phyloP scores from a whole-genome alignment of 306 rosid species.

The Acacia acuminata region DNA sequence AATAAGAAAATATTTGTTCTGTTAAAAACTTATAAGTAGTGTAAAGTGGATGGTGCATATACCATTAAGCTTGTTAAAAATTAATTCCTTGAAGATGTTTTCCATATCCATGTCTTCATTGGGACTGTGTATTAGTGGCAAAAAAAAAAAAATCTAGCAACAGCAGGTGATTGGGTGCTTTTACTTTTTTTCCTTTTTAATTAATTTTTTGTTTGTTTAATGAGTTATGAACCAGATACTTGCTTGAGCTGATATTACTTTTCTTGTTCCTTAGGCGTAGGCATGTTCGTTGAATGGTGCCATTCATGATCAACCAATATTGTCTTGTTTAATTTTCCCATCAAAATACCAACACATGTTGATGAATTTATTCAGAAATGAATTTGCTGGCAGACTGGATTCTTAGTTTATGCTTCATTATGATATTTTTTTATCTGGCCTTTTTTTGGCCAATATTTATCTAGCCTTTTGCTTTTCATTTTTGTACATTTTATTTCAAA shows the following conservation, averaged over 20 bases:
- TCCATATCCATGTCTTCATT: conserved; percentile 8
- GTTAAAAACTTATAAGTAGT: not conserved
- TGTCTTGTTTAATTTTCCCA: not conserved
- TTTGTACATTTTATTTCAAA: conserved; percentile 27
- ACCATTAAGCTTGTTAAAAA: conserved; percentile 3
- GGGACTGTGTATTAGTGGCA: not conserved
- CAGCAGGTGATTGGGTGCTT: conserved; percentile 14
- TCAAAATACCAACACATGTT: not conserved
- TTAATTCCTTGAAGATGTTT: conserved; percentile 11
- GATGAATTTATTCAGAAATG: conserved; percentile 13
- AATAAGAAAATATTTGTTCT: conserved; percentile 11
- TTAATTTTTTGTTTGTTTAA: not conserved
- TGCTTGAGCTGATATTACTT: not conserved
- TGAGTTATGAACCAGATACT: conserved; percentile 2
- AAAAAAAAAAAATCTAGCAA: not conserved
- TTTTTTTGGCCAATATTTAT: not conserved
- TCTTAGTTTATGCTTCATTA: conserved; percentile 12
- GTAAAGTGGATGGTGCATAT: not conserved
- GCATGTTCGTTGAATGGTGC: conserved; percentile 8
- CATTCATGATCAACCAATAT: not conserved
- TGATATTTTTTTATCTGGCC: not conserved
- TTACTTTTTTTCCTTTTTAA: conserved; percentile 7
- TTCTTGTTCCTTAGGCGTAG: not conserved
- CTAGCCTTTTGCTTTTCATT: conserved; percentile 4
- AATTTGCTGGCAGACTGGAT: conserved; percentile 14